Percentiles rank a stretch among this genome's conserved stretches.
Evolutionary conservation across 2,329 filamentous ascomycete genomes (phyloP).

Genomic region (Coccinonectria pachysandricola): DNA sequence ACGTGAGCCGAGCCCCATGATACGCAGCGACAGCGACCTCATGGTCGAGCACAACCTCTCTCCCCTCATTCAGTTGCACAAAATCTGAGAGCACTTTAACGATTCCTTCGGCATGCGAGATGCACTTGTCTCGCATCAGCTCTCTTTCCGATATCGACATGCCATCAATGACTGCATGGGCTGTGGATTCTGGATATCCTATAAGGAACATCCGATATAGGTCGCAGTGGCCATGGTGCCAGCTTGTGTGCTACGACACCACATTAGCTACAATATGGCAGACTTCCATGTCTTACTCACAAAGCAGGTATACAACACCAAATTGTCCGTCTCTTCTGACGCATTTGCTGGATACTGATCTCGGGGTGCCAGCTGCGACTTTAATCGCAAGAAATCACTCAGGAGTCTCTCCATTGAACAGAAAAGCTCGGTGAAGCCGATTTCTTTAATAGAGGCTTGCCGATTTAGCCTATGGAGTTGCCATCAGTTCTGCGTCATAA

Average conservation of each 20-base stretch:
- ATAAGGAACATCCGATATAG: constrained; percentile 32
- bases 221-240: constrained; percentile 34
- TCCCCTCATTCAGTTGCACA: constrained; percentile 19
- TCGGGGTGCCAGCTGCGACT: constrained; percentile 10
- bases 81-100: constrained; percentile 25
- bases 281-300: constrained; percentile 7
- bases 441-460: constrained; percentile 16
- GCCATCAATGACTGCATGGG: constrained; percentile 22
- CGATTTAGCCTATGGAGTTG: constrained; percentile 14
- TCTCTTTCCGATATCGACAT: constrained; percentile 12
- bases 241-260: constrained; percentile 18
- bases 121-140: constrained; percentile 21
- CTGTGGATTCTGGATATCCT: constrained; percentile 30
- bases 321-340: constrained; percentile 8
- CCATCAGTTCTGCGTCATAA: no score
- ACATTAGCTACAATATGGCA: not conserved
- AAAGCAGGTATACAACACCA: constrained; percentile 14
- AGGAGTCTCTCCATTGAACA: constrained; percentile 17
- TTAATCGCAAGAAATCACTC: constrained; percentile 15
- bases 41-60: constrained; percentile 26
- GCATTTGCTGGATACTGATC: constrained; percentile 13
- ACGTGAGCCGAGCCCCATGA: constrained; percentile 28
- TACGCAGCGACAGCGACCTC: constrained; percentile 34
- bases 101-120: constrained; percentile 29
- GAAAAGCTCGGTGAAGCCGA: constrained; percentile 14